phyloP scores from a whole-genome alignment of 352 stramenopile species.

The Globisporangium middletonii region DNA sequence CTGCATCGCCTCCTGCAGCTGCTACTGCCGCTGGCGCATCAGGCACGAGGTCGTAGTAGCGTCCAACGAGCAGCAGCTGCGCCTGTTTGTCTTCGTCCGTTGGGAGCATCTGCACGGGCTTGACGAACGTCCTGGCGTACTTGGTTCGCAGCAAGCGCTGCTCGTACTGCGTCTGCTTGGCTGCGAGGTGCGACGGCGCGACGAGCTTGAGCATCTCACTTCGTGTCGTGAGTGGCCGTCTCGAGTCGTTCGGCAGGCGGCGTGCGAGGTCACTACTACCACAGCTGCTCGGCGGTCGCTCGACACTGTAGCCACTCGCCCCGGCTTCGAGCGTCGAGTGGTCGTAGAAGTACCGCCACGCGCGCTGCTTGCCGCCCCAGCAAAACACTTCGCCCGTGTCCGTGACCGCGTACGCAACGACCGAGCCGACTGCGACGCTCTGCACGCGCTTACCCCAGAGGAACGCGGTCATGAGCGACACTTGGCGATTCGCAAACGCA shows the following conservation, averaged over 20 bases:
- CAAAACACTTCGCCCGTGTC: conserved; percentile 68
- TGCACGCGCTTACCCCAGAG: conserved; percentile 66
- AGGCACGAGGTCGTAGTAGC: conserved; percentile 43
- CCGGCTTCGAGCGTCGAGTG: conserved; percentile 16
- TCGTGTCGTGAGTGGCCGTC: conserved; percentile 35
- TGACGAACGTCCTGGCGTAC: conserved; percentile 44
- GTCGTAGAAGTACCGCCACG: conserved; percentile 74
- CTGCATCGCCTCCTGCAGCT: conserved; percentile 1
- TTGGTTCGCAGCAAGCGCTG: conserved; percentile 37
- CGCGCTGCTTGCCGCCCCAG: conserved; percentile 65
- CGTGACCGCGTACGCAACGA: conserved; percentile 59
- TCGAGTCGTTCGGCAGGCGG: neutral
- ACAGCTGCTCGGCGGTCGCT: conserved; percentile 1
- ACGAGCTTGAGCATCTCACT: conserved; percentile 64
- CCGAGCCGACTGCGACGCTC: conserved; percentile 39
- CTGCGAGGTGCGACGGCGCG: conserved; percentile 33
- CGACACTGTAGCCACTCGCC: neutral
- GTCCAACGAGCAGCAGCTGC: conserved; percentile 35
- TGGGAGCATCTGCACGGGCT: conserved; percentile 23
- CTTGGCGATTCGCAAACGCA: conserved; percentile 44
- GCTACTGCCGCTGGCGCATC: neutral
- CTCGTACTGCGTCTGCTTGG: conserved; percentile 26
- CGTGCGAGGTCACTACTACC: neutral
- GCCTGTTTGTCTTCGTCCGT: conserved; percentile 41
- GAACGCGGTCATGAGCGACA: conserved; percentile 62